phyloP scores from a whole-genome alignment of 805 yeast species.

The Isabelozyma pseudorhagii region DNA sequence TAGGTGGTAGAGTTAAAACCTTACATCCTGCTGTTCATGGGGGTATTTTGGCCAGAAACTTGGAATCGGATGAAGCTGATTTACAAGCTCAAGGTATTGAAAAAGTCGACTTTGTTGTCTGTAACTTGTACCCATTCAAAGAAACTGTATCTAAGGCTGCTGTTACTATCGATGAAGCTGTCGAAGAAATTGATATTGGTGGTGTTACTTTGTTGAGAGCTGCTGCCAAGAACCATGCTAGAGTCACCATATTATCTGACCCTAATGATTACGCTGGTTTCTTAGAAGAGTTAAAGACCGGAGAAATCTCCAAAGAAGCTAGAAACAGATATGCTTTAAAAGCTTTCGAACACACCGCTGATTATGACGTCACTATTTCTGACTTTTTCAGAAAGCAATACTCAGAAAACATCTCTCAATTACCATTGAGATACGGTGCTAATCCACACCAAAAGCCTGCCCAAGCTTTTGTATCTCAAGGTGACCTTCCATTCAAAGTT shows the following conservation, averaged over 20 bases:
- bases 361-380: slow-evolving; percentile 91
- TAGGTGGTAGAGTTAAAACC: slow-evolving; percentile 98
- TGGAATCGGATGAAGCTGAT: slow-evolving; percentile 87
- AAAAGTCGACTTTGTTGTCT: slow-evolving; percentile 94
- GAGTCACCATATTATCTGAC: slow-evolving; percentile 94
- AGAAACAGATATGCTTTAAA: slow-evolving; percentile 87
- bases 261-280: slow-evolving; percentile 90
- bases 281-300: slow-evolving; percentile 72
- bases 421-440: slow-evolving; percentile 96
- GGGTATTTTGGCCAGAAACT: slow-evolving; percentile 91
- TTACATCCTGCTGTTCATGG: slow-evolving; percentile 99
- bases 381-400: slow-evolving; percentile 98
- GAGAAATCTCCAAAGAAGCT: slow-evolving; percentile 68
- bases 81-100: slow-evolving; percentile 86
- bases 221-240: slow-evolving; percentile 96
- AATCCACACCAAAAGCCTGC: slow-evolving; percentile 99
- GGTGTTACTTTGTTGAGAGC: slow-evolving; percentile 96
- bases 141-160: slow-evolving; percentile 94
- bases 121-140: slow-evolving; percentile 97
- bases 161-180: slow-evolving; percentile 95
- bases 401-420: slow-evolving; percentile 83
- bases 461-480: slow-evolving; percentile 86
- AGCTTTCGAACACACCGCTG: slow-evolving; percentile 98
- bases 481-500: slow-evolving; percentile 91
- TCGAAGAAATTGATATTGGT: slow-evolving; percentile 97